phyloP scores from a whole-genome alignment of 2,329 filamentous ascomycete genomes.

The Pseudocercospora ulei region DNA sequence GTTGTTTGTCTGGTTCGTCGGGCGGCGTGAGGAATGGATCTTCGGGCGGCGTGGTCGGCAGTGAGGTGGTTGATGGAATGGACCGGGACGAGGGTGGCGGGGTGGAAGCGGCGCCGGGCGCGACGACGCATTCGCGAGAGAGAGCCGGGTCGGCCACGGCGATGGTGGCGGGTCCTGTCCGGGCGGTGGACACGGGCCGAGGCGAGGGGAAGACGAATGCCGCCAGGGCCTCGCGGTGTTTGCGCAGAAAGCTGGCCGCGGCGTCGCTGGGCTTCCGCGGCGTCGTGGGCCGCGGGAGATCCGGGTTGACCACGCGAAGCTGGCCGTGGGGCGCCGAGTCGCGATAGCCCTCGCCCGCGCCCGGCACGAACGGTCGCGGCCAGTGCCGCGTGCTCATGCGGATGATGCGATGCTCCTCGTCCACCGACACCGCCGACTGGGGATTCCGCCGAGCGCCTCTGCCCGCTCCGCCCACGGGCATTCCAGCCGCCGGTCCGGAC shows the following conservation, averaged over 20 bases:
- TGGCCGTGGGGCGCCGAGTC: constrained; percentile 27
- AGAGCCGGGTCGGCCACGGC: constrained; percentile 22
- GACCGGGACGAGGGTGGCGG: constrained; percentile 24
- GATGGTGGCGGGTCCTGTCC: constrained; percentile 13
- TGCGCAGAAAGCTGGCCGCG: constrained; percentile 20
- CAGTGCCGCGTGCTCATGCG: constrained; percentile 32
- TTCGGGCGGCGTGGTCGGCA: constrained; percentile 24
- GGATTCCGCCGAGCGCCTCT: constrained; percentile 18
- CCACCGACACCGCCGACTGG: constrained; percentile 25
- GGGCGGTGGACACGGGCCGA: constrained; percentile 7
- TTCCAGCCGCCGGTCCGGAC: constrained; percentile 1
- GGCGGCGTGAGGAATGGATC: constrained; percentile 27
- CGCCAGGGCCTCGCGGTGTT: constrained; percentile 22
- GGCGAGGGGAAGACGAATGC: constrained; percentile 17
- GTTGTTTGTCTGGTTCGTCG: constrained; percentile 8
- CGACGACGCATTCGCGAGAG: constrained; percentile 23
- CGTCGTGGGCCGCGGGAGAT: constrained; percentile 25
- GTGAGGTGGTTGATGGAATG: constrained; percentile 23
- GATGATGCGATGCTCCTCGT: constrained; percentile 32
- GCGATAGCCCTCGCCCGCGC: constrained; percentile 30
- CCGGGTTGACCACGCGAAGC: constrained; percentile 33
- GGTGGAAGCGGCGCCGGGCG: constrained; percentile 11
- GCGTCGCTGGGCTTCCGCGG: constrained; percentile 19
- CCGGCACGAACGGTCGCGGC: constrained; percentile 30
- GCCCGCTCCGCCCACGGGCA: constrained; percentile 10